Evolutionary conservation across 306 rosid species (phyloP).

Genomic region (Dalbergia oliveri): DNA sequence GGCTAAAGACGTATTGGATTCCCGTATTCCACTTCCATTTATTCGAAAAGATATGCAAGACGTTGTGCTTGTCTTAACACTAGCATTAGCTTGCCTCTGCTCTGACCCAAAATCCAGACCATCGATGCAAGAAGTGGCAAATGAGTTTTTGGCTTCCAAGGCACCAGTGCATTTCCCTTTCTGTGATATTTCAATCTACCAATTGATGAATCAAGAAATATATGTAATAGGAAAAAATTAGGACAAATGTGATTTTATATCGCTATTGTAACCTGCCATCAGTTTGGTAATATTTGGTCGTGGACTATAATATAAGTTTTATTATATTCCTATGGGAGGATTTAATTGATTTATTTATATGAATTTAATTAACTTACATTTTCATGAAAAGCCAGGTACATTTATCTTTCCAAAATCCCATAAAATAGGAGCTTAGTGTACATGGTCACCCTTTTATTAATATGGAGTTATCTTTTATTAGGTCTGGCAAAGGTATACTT

Average conservation of each 20-base stretch:
- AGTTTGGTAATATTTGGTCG: too few species aligned
- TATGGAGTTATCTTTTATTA: too few species aligned
- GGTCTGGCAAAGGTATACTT: too few species aligned
- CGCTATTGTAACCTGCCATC: too few species aligned
- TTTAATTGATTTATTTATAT: too few species aligned
- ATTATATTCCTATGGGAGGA: too few species aligned
- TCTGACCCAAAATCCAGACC: slow-evolving; percentile 3
- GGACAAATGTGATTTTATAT: not conserved
- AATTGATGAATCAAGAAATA: slow-evolving; percentile 1
- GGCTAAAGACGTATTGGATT: slow-evolving; percentile 30
- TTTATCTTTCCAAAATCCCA: too few species aligned
- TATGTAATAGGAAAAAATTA: not conserved
- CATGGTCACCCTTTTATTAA: too few species aligned
- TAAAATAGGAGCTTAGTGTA: too few species aligned
- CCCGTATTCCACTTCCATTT: not conserved
- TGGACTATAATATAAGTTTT: too few species aligned
- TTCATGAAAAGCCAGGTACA: too few species aligned
- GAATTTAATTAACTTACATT: too few species aligned
- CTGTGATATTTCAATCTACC: not conserved
- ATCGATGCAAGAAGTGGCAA: slow-evolving; percentile 30
- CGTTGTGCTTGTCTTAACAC: slow-evolving; percentile 4
- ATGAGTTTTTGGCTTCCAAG: slow-evolving; percentile 22
- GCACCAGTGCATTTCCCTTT: not conserved
- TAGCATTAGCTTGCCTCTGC: slow-evolving; percentile 28
- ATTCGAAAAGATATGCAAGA: slow-evolving; percentile 33